These are phyloP conservation scores for Pleurotus djamor DNA, from an alignment of 768 basidiomycete species.

Conservation along the genomic window DNA sequence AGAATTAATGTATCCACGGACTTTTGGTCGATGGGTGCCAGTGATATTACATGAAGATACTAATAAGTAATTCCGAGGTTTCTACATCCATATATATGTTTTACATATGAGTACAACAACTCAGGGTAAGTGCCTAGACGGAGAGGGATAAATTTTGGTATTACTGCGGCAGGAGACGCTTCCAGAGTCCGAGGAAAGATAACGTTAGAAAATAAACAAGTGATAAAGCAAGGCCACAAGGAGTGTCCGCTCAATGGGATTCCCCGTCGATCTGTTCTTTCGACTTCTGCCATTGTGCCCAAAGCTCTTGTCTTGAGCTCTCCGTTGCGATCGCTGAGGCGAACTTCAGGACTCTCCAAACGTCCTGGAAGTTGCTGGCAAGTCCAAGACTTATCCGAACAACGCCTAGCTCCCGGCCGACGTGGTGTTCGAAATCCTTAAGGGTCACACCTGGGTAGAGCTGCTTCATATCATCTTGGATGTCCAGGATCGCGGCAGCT, in stretches of 20 bases:
- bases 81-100: not conserved
- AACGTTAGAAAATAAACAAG: conserved; percentile 4
- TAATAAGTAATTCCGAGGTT: not conserved
- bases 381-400: conserved; percentile 78
- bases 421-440: conserved; percentile 54
- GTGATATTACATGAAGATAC: not conserved
- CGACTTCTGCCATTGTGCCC: conserved; percentile 34
- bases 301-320: conserved; percentile 30
- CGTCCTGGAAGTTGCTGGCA: conserved; percentile 76
- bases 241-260: conserved; percentile 21
- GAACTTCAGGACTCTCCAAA: conserved; percentile 55
- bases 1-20: not conserved
- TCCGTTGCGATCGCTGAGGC: conserved; percentile 42
- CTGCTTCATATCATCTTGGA: conserved; percentile 60
- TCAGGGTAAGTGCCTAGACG: not conserved
- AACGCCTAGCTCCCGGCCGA: conserved; percentile 72
- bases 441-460: conserved; percentile 61
- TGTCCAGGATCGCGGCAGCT: conserved; percentile 67
- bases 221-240: not conserved
- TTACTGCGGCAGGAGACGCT: not conserved
- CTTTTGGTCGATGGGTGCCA: not conserved
- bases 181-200: not conserved
- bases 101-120: conserved; percentile 7
- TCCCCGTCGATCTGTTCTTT: conserved; percentile 22
- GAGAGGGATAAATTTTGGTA: not conserved